phyloP scores from a whole-genome alignment of 805 yeast genomes.

The Komagataella pseudopastoris region DNA sequence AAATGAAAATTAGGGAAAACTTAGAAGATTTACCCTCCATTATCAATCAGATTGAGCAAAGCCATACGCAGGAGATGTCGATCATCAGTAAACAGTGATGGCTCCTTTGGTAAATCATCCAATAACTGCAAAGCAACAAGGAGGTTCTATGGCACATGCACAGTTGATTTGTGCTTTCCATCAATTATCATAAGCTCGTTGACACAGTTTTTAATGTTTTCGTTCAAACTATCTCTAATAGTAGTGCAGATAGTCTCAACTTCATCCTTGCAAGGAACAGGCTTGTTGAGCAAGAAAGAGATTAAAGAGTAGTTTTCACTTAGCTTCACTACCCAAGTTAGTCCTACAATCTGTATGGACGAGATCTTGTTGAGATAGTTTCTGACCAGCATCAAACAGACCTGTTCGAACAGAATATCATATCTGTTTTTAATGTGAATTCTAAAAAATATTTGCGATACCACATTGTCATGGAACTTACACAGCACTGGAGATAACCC shows the following conservation, averaged over 20 bases:
- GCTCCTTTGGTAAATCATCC: slow-evolving; percentile 3
- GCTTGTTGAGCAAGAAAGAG: neutral
- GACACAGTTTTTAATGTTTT: neutral
- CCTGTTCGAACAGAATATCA: neutral
- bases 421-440: neutral
- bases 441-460: neutral
- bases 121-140: neutral
- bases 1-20: neutral
- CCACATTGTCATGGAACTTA: neutral
- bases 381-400: neutral
- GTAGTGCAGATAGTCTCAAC: neutral
- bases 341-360: neutral
- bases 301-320: neutral
- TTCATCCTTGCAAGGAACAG: neutral
- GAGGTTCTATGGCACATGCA: neutral
- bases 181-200: neutral
- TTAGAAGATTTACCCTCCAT: neutral
- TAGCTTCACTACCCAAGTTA: neutral
- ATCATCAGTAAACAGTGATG: neutral
- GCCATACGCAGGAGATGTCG: neutral
- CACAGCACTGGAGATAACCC: neutral
- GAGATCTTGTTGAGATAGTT: neutral
- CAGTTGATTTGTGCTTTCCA: neutral
- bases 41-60: neutral
- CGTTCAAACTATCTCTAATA: neutral